phyloP scores from a whole-genome alignment of 208 protist species.

The Porcisia hertigi region DNA sequence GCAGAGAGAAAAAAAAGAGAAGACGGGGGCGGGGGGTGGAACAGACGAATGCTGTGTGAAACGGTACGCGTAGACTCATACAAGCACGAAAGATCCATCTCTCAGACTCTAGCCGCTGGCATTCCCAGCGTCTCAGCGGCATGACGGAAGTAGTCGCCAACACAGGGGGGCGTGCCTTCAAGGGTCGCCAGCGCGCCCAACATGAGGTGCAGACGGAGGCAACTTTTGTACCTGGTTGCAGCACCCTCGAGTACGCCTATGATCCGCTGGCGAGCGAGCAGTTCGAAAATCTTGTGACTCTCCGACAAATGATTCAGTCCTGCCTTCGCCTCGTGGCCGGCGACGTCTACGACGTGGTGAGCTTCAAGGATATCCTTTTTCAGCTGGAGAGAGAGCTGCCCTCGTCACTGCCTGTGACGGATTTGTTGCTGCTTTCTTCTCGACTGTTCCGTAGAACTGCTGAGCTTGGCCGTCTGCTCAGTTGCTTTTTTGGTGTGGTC shows the following conservation, averaged over 20 bases:
- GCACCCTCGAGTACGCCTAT: slow-evolving; percentile 48
- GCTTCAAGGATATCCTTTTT: slow-evolving; percentile 91
- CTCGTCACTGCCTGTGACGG: slow-evolving; percentile 72
- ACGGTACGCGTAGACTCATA: neutral
- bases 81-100: neutral
- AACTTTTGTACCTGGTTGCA: slow-evolving; percentile 64
- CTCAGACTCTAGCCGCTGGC: neutral
- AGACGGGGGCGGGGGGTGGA: neutral
- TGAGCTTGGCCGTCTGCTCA: slow-evolving; percentile 78
- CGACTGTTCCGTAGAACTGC: slow-evolving; percentile 84
- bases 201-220: slow-evolving; percentile 83
- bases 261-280: slow-evolving; percentile 77
- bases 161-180: slow-evolving; percentile 28
- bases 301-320: slow-evolving; percentile 73
- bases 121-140: neutral
- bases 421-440: slow-evolving; percentile 87
- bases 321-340: slow-evolving; percentile 75
- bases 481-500: slow-evolving; percentile 85
- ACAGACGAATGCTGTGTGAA: no score
- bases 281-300: slow-evolving; percentile 57
- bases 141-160: neutral
- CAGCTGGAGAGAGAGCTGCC: slow-evolving; percentile 77
- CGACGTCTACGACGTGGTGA: slow-evolving; percentile 84
- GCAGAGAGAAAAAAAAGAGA: neutral
- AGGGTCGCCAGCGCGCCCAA: slow-evolving; percentile 27